A percentile compares a stretch with the other conserved stretches of the same genome.
phyloP scores from a whole-genome alignment of 2,329 filamentous ascomycete species.

The Diplodia scrobiculata region DNA sequence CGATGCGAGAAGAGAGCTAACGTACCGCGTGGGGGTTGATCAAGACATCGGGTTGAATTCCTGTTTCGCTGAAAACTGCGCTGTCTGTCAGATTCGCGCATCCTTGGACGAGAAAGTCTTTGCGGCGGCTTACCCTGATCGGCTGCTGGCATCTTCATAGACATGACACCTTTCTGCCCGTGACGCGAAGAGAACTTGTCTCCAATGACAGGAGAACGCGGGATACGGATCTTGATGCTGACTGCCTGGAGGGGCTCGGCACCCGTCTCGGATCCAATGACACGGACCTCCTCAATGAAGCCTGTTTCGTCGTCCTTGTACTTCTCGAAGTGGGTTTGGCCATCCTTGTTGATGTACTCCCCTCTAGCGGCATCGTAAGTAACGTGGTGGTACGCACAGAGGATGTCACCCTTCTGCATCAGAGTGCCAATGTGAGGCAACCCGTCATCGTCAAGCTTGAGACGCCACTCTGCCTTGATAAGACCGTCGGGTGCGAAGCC shows the following conservation, averaged over 20 bases:
- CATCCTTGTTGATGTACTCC: conserved; percentile 81
- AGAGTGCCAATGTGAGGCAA: conserved; percentile 77
- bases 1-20: too few relatives aligned
- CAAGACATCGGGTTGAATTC: conserved; percentile 95
- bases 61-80: conserved; percentile 76
- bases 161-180: conserved; percentile 95
- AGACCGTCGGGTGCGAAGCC: conserved; percentile 81
- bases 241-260: conserved; percentile 82
- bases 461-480: conserved; percentile 69
- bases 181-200: conserved; percentile 99
- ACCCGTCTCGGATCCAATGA: conserved; percentile 83
- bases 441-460: conserved; percentile 82
- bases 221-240: conserved; percentile 89
- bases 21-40: conserved; percentile 87
- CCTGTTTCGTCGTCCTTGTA: conserved; percentile 91
- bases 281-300: conserved; percentile 88
- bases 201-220: conserved; percentile 87
- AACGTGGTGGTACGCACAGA: conserved; percentile 89
- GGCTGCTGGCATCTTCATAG: conserved; percentile 75
- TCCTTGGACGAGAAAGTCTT: too few relatives aligned
- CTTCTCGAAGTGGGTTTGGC: conserved; percentile 81
- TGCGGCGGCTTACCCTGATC: too few relatives aligned
- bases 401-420: conserved; percentile 76
- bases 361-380: conserved; percentile 71
- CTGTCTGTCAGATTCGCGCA: too few relatives aligned